phyloP scores from a whole-genome alignment of 2,329 filamentous ascomycete genomes.

The Cladophialophora yegresii region DNA sequence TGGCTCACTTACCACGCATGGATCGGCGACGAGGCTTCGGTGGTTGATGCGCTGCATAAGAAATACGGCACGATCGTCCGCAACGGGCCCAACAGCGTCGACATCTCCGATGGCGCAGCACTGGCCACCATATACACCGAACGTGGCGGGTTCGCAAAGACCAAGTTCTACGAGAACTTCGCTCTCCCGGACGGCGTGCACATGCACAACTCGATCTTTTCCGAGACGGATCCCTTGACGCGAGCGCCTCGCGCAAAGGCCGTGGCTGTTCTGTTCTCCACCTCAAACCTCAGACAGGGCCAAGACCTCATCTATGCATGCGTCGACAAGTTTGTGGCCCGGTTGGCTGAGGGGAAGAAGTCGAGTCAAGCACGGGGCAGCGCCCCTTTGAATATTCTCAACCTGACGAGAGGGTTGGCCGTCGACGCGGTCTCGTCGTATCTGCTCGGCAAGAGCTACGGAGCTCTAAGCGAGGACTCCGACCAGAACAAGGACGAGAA shows the following conservation, averaged over 20 bases:
- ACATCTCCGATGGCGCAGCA: constrained; percentile 50
- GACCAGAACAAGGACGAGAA: constrained; percentile 13
- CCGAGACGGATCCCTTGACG: constrained; percentile 42
- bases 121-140: constrained; percentile 55
- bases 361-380: constrained; percentile 30
- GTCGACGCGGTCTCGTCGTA: constrained; percentile 59
- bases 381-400: constrained; percentile 51
- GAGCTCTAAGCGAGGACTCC: constrained; percentile 47
- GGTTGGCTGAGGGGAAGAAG: constrained; percentile 44
- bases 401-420: constrained; percentile 53
- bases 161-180: constrained; percentile 57
- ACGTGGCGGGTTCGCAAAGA: constrained; percentile 57
- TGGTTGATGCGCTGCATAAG: constrained; percentile 40
- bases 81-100: constrained; percentile 45
- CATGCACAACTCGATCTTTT: constrained; percentile 55
- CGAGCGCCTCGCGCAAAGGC: constrained; percentile 53
- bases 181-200: constrained; percentile 53
- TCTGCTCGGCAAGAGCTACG: constrained; percentile 56
- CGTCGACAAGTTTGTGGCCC: constrained; percentile 47
- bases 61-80: constrained; percentile 44
- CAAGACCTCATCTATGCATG: constrained; percentile 46
- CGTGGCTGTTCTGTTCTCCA: constrained; percentile 54
- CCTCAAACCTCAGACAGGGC: constrained; percentile 47
- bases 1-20: constrained; percentile 42
- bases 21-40: constrained; percentile 41